Evolutionary conservation across 1,284 basidiomycete species (phyloP), one percentile per base, ranked within the genome.

Genomic region (Fomes fomentarius): DNA sequence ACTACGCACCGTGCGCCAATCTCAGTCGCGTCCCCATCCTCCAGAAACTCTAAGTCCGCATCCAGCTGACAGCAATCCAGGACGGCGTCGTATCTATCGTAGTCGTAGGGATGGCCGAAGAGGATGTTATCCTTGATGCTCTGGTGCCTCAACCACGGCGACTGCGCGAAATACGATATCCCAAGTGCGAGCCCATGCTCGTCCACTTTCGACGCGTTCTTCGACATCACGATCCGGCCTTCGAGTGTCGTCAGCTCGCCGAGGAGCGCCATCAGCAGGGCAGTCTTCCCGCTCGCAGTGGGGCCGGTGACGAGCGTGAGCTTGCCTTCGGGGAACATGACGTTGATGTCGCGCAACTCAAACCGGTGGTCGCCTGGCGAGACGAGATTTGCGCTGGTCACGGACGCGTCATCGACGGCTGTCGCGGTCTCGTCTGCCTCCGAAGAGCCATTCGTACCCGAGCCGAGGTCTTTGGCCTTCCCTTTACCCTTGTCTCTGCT

Each of bases 91-190:
- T 91, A 92, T 33, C 87, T 73, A 51, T 77, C 77, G 62, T 87
- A 80, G 52, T 91, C 86, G 51, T 78, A 81, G 2, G 83, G 82
- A 52, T 77, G 79, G 3, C 85, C 87, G 65, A 91, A 92, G 24
- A 90, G 66, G 56, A 91, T 87, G 65, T 91, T 91, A 31, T 89
- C 85, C 65, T 76, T 78, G 70, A 87, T 86, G 3, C 81, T 80
- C 60, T 83, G 80, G 63, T 86, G 82, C n/a, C 68, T 74, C 35
- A 97, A 76, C 93, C 93, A 97, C 0, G 94, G 87, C 1, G 85
- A 82, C 70, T 97, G 95, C 1, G 92, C 85, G 40, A 82, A 81
- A 61, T 95, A 96, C 1, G 94, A 92, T 28, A 95, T 85, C 8
- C 85, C 77, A 62, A 93, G 87, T 63, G 82, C 81, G 31, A 89